phyloP scores from a whole-genome alignment of 2,329 filamentous ascomycete species.

The Aspergillus novofumigatus region DNA sequence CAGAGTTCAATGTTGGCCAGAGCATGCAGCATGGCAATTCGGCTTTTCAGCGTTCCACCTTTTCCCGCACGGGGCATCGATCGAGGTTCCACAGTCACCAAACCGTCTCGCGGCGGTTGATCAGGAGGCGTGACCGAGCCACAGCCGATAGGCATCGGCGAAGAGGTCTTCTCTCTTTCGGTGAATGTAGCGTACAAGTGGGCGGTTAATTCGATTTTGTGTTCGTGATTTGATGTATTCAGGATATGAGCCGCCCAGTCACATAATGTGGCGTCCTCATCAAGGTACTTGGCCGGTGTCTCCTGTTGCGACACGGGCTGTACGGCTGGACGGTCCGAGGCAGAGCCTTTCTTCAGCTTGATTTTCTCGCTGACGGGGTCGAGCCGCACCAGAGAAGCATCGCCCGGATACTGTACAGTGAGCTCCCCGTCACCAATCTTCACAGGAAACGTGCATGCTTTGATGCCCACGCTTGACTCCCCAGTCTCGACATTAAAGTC shows the following conservation, averaged over 20 bases:
- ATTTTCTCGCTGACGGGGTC: conserved; percentile 45
- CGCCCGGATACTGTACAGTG: conserved; percentile 29
- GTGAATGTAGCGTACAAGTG: conserved; percentile 43
- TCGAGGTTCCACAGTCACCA: conserved; percentile 37
- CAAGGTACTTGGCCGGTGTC: conserved; percentile 29
- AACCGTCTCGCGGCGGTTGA: conserved; percentile 40
- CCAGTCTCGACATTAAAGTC: conserved; percentile 49
- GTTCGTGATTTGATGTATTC: conserved; percentile 43
- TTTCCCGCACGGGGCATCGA: conserved; percentile 40
- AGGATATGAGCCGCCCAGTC: conserved; percentile 47
- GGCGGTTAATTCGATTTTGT: conserved; percentile 46
- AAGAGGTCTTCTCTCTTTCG: conserved; percentile 34
- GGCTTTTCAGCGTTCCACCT: conserved; percentile 43
- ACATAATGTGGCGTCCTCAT: conserved; percentile 42
- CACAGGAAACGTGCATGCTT: conserved; percentile 46
- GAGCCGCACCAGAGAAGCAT: conserved; percentile 28
- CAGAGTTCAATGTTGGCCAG: conserved; percentile 48
- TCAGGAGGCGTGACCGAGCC: conserved; percentile 36
- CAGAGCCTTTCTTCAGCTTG: conserved; percentile 35
- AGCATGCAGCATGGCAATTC: conserved; percentile 46
- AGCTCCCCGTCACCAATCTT: conserved; percentile 34
- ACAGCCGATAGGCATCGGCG: conserved; percentile 41
- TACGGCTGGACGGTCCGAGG: not conserved
- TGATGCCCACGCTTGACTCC: conserved; percentile 46
- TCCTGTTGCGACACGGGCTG: conserved; percentile 8